Evolutionary conservation across 2,329 filamentous ascomycete genomes (phyloP).

Genomic region (Pseudonectria buxi): DNA sequence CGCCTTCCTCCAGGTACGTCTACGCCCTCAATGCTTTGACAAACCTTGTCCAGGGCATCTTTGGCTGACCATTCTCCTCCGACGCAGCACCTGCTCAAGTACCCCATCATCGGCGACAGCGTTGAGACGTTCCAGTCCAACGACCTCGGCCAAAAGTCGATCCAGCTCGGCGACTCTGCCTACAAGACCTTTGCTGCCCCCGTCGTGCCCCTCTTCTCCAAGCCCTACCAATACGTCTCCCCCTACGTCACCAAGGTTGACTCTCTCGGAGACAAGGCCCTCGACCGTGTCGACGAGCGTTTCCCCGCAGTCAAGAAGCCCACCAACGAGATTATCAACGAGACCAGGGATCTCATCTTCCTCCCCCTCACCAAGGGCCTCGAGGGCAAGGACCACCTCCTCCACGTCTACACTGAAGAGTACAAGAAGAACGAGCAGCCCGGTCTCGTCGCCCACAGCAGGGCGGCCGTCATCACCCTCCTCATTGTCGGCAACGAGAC

Average conservation of each 20-base stretch:
- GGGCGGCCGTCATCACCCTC: conserved; percentile 62
- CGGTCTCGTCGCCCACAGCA: conserved; percentile 59
- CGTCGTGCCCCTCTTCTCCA: conserved; percentile 62
- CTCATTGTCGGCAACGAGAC: conserved; percentile 62
- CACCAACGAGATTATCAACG: conserved; percentile 60
- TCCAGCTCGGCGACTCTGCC: conserved; percentile 66
- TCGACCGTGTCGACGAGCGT: conserved; percentile 60
- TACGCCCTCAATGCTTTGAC: background rate
- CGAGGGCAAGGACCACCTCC: conserved; percentile 56
- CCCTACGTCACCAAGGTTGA: conserved; percentile 84
- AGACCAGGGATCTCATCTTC: conserved; percentile 54
- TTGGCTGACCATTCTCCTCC: conserved; percentile 1
- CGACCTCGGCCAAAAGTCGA: conserved; percentile 75
- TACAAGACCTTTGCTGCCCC: conserved; percentile 74
- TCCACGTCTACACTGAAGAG: conserved; percentile 50
- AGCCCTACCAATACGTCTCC: conserved; percentile 73
- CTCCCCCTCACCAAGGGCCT: conserved; percentile 56
- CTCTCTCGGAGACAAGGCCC: conserved; percentile 63
- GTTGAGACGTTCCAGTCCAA: conserved; percentile 74
- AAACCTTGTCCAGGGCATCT: background rate
- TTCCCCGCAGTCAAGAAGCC: conserved; percentile 73
- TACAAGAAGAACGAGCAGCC: conserved; percentile 58
- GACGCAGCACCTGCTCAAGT: conserved; percentile 70
- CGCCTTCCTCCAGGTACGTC: conserved; percentile 43
- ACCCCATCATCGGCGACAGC: conserved; percentile 75